Evolutionary conservation across 257 asterid species (phyloP), one percentile per base, ranked within the genome.

Genomic region (Solanum microdontum): DNA sequence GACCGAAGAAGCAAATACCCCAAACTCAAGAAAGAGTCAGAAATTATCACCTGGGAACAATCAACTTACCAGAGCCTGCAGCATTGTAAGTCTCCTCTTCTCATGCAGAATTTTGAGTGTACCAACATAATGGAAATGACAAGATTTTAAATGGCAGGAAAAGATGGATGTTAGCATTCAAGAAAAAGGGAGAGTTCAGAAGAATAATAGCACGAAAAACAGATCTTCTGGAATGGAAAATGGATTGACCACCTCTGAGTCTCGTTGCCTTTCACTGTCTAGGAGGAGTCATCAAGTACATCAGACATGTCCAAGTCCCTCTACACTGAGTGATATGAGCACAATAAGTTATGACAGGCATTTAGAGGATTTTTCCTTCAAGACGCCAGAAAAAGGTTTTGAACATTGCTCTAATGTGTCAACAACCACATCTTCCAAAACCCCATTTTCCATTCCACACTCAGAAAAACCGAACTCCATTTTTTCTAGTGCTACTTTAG

Each of bases 321-420:
- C 97, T 48, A 87, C 91, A 86, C 88, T 90, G 77, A 91, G 92
- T 19, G 95, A 92, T 83, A 87, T 91, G 84, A 92, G 93, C 88
- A 89, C 94, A 36, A 88, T 90, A 86, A 89, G 91, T 75, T 88
- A 39, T 70, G 93, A 91, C 34, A 89, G 91, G 12, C 93, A 87
- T 32, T 28, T 86, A 28, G 93, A 88, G 88, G 94, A 93, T 23
- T 74, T 84, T 72, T 88, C 94, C 8, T 68, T 86, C 48, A 90
- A 84, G 66, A 82, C 43, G 77, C 89, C 92, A 60, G 87, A 82
- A 74, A 87, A 83, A 85, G 88, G 72, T 82, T 88, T 88, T 83
- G 89, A 88, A 88, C 75, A 75, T 73, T 69, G 88, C 89, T 45
- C 84, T 48, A 86, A 85, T 82, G 86, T 79, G 87, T 88, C 90